Base-by-base conservation (phyloP, 306 rosid species). In the Sechiopsis laciniata region DNA sequence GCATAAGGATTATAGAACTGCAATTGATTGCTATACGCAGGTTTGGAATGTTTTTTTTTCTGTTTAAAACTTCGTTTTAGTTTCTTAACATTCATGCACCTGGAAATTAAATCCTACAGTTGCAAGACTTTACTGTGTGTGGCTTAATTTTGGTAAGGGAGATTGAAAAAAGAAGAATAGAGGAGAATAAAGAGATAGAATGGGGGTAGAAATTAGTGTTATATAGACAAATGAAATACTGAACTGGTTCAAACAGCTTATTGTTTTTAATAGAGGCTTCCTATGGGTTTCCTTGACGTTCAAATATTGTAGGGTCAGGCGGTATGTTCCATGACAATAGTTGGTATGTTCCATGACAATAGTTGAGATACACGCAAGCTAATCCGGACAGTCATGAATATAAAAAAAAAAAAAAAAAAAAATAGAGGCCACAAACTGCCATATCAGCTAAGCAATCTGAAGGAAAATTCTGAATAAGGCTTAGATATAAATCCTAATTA, bases 1-100 rank as follows among this genome's bases (percentile, higher is more conserved):
- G 77, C 92, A 82, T 20, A 94, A 91, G 72, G 95, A 88, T 75
- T 86, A 84, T 59, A 80, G 79, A 80, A 81, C 90, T 62, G 95
- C 96, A 76, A 88, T 86, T 9, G 95, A 91, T 62, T 85, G 85
- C 84, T 95, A 91, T 71, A 80, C 91, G 2, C 85, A 83, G 95
- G 99, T 94, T 46, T 45, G 74, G 72, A 52, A 71, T 59, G 45
- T 61, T 51, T 71, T 71, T 71, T n/a, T 62, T 46, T 32, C 26
- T 8, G 13, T 50, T 10, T 58, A 32, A 24, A 16, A 70, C 51
- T 42, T 42, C 32, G 9, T 40, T 40, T 40, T 40, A 6, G 46
- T 65, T 60, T 37, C 32, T 59, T 24, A 26, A 7, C 42, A 26
- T 26, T 1, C 42, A 26, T 60, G 4, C 32, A 60, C 19, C 37